Base-by-base conservation (phyloP, 2,329 filamentous ascomycete genomes). In the Verticillium longisporum region DNA sequence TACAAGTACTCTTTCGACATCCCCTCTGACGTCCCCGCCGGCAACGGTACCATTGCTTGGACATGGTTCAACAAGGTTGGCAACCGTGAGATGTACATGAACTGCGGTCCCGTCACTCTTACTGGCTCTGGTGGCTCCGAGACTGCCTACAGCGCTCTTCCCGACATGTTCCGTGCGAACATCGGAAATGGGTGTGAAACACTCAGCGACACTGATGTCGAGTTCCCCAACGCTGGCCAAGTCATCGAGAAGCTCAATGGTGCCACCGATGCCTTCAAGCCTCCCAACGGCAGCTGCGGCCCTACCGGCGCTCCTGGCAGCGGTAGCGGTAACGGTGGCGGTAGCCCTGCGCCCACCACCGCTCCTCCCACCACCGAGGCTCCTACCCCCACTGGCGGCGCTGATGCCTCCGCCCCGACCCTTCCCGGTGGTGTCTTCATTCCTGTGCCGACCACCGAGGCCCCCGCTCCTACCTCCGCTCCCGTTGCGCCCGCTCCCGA, bases 1-100 rank as follows among this genome's bases (percentile, higher is more conserved):
- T 81, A 81, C 69, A 79, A 75, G 0, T 95, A 90, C 74, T 77
- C 84, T 34, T 96, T 88, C 76, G 83, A 77, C 0, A 85, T 97
- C 6, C 94, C 93, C 0, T 72, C 81, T 0, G 84, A 87, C 26
- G 81, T 97, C 56, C 85, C 88, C 9, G 78, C 87, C 1, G 95
- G 94, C 4, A 83, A 92, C 50, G 93, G 90, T 33, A 90, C 88
- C 0, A 80, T 98, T 6, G 91, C 91, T 0, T 98, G 93, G 92
- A 92, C 92, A 0, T 98, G 95, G 95, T 86, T 96, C 75, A 98
- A 98, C 80, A 89, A 89, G 62, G 70, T 96, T 10, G 95, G 95
- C 2, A 97, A 97, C 78, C 88, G 93, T 1, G 95, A 98, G 72
- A 92, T 97, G 83, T 97, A 98, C 82, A 96, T 97, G 92, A 96